A percentile compares a stretch with the other conserved stretches of the same genome.
Conservation (phyloP, 768 basidiomycete genomes). For the Boletus pseudopeckii region DNA sequence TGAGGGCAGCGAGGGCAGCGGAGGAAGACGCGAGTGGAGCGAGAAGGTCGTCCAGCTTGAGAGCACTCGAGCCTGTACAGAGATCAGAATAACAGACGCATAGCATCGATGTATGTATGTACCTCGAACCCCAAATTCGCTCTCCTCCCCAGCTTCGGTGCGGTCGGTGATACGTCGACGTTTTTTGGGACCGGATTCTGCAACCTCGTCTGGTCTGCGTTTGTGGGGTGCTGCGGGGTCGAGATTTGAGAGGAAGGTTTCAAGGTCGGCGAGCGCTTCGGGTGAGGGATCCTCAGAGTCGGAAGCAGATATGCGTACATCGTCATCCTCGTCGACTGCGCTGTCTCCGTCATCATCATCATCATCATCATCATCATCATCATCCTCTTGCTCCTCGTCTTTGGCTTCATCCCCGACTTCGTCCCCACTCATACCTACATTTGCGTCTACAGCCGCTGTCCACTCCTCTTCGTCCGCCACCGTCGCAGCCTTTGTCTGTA, state of each 20-base stretch:
- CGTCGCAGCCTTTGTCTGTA: slow-evolving; percentile 55
- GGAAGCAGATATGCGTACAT: slow-evolving; percentile 45
- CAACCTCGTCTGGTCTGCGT: slow-evolving; percentile 38
- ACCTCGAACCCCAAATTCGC: slow-evolving; percentile 72
- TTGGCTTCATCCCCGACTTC: slow-evolving; percentile 33
- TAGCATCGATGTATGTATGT: neutral
- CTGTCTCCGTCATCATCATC: slow-evolving; percentile 22
- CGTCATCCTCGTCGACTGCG: slow-evolving; percentile 34
- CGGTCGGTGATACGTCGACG: slow-evolving; percentile 62
- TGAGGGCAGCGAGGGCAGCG: slow-evolving; percentile 57
- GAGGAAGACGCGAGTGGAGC: slow-evolving; percentile 65
- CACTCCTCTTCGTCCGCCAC: slow-evolving; percentile 38
- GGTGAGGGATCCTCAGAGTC: slow-evolving; percentile 49
- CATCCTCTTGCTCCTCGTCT: slow-evolving; percentile 5
- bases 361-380: neutral
- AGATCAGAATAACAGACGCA: slow-evolving; percentile 2
- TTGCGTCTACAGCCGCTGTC: slow-evolving; percentile 7
- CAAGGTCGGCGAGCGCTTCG: slow-evolving; percentile 65
- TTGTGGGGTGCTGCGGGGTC: slow-evolving; percentile 56
- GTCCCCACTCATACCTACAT: slow-evolving; percentile 36
- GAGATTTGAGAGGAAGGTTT: slow-evolving; percentile 67
- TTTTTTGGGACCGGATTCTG: slow-evolving; percentile 40
- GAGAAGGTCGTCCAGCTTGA: slow-evolving; percentile 72
- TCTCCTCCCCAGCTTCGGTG: slow-evolving; percentile 76
- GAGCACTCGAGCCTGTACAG: slow-evolving; percentile 37